Percentiles rank a stretch among this genome's conserved stretches.
These are phyloP conservation scores for Alternaria hordeiaustralica DNA, from an alignment of 2,329 filamentous ascomycete species.

Conservation along the genomic window DNA sequence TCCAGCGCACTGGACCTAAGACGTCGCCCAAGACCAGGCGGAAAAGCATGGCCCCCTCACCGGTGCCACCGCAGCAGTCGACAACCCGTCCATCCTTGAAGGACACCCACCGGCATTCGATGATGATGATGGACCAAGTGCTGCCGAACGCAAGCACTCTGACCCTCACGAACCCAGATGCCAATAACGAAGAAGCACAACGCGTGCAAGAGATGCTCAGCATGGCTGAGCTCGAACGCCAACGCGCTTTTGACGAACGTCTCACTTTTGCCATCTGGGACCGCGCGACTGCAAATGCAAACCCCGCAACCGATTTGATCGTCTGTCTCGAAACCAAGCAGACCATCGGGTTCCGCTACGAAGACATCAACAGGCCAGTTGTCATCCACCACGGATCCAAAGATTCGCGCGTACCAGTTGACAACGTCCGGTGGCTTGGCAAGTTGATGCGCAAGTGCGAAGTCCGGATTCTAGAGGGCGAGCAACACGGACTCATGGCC, in stretches of 20 bases:
- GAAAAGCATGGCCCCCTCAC: constrained; percentile 34
- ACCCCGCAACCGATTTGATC: constrained; percentile 90
- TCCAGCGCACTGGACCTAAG: constrained; percentile 61
- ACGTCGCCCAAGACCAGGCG: constrained; percentile 53
- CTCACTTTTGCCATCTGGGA: constrained; percentile 96
- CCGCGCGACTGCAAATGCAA: constrained; percentile 85
- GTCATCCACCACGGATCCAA: constrained; percentile 93
- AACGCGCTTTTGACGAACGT: constrained; percentile 78
- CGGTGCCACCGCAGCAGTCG: constrained; percentile 15
- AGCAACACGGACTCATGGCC: constrained; percentile 96
- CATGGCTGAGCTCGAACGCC: constrained; percentile 73
- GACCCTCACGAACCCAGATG: constrained; percentile 37
- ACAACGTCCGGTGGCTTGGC: constrained; percentile 93
- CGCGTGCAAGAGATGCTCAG: constrained; percentile 60
- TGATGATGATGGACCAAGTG: constrained; percentile 59
- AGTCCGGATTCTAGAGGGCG: constrained; percentile 85
- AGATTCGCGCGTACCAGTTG: constrained; percentile 89
- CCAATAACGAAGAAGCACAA: constrained; percentile 39
- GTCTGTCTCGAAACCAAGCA: constrained; percentile 91
- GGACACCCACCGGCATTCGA: constrained; percentile 52
- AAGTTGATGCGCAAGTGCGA: constrained; percentile 94
- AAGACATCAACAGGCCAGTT: constrained; percentile 89
- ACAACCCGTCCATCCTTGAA: constrained; percentile 29
- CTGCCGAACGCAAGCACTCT: constrained; percentile 49
- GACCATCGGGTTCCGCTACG: constrained; percentile 93